These are phyloP conservation scores for Clarireedia monteithiana DNA, from an alignment of 2,329 filamentous ascomycete genomes.

Conservation along the genomic window DNA sequence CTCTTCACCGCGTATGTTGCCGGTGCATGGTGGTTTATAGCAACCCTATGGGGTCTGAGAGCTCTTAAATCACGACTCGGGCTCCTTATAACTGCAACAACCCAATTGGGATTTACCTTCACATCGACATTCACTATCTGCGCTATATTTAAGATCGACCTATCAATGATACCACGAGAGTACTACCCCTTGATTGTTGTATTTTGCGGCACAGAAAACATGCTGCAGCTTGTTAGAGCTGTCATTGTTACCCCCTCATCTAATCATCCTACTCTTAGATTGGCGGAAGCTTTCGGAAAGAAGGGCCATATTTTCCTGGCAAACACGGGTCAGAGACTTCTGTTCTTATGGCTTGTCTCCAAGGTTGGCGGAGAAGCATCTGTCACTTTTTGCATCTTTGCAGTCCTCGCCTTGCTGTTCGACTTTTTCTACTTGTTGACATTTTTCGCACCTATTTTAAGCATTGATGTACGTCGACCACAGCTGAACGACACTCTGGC, in stretches of 20 bases:
- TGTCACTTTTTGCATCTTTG: slow-evolving; percentile 68
- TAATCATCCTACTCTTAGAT: slow-evolving; percentile 58
- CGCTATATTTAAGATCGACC: slow-evolving; percentile 65
- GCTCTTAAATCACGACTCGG: slow-evolving; percentile 71
- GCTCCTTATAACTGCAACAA: slow-evolving; percentile 61
- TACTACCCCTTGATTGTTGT: slow-evolving; percentile 72
- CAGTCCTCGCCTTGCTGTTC: slow-evolving; percentile 65
- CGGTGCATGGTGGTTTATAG: slow-evolving; percentile 56
- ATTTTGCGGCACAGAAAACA: slow-evolving; percentile 68
- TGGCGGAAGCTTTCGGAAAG: slow-evolving; percentile 66
- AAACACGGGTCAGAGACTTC: slow-evolving; percentile 60
- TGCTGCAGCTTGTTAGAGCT: slow-evolving; percentile 69
- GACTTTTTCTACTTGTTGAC: slow-evolving; percentile 74
- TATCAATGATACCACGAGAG: slow-evolving; percentile 66
- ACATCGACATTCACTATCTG: slow-evolving; percentile 75
- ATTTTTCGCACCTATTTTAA: slow-evolving; percentile 72
- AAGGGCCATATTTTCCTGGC: slow-evolving; percentile 63
- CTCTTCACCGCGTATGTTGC: slow-evolving; percentile 58
- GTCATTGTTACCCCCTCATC: slow-evolving; percentile 65
- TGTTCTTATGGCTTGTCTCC: slow-evolving; percentile 59
- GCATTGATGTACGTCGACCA: slow-evolving; percentile 68
- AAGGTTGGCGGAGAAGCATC: slow-evolving; percentile 46
- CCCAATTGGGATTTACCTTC: slow-evolving; percentile 64
- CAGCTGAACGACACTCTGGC: slow-evolving; percentile 60
- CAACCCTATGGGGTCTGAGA: slow-evolving; percentile 59